A percentile compares a stretch with the other conserved stretches of the same genome.
Conservation (phyloP, 2,329 filamentous ascomycete genomes). For the Fusarium sulawesiense region DNA sequence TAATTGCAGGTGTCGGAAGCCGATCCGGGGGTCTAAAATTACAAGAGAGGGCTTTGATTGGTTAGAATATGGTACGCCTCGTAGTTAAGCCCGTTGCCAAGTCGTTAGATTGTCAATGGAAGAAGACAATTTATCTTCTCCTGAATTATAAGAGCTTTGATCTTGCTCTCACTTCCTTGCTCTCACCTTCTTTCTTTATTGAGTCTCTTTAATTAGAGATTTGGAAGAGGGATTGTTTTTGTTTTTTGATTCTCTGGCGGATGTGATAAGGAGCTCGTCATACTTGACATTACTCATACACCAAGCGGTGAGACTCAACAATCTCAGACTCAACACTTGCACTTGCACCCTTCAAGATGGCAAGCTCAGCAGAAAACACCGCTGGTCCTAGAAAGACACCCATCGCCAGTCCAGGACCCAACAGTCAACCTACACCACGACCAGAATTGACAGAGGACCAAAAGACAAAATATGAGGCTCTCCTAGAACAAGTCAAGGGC, state of each 20-base stretch:
- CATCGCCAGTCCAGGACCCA: constrained; percentile 66
- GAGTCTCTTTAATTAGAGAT: no score
- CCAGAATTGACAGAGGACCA: constrained; percentile 79
- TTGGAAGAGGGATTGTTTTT: no score
- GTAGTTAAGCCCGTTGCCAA: constrained; percentile 33
- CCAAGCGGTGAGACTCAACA: constrained; percentile 37
- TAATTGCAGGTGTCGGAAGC: constrained; percentile 23
- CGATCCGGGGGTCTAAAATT: constrained; percentile 8
- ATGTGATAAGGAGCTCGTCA: constrained; percentile 1
- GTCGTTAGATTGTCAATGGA: constrained; percentile 12
- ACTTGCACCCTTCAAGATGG: not conserved
- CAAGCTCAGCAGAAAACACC: constrained; percentile 32
- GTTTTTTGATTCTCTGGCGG: not conserved
- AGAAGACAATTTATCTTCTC: constrained; percentile 28
- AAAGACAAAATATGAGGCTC: constrained; percentile 80
- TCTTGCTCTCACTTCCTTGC: not conserved
- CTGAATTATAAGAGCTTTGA: constrained; percentile 12
- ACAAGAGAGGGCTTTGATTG: constrained; percentile 9
- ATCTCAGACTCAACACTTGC: constrained; percentile 3
- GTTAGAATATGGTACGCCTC: constrained; percentile 13
- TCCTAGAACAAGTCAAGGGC: constrained; percentile 75
- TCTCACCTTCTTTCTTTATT: no score
- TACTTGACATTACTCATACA: constrained; percentile 21
- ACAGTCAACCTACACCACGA: constrained; percentile 66
- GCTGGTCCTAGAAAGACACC: constrained; percentile 62